Evolutionary conservation across 2,329 filamentous ascomycete genomes (phyloP), one percentile per base, ranked within the genome.

Genomic region (Xylariaceae sp.): DNA sequence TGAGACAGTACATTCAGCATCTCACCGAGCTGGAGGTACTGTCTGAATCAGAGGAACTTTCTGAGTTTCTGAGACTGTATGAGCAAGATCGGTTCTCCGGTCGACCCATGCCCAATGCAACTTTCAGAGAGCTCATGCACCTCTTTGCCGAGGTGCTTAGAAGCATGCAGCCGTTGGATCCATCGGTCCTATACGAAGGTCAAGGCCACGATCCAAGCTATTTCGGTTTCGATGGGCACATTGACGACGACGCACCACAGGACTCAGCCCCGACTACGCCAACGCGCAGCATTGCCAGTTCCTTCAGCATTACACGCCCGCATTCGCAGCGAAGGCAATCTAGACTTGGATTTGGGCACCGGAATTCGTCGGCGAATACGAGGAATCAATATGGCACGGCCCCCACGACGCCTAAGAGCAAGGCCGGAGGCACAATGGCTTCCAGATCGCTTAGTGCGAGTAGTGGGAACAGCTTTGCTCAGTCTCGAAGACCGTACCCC

Each of bases 71-170:
- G 17, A 71, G 78, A 1, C 74, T 82, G 17, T 99, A 97, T 71
- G 94, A 97, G 72, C 77, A 82, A 51, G 90, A 91, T 2, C 86
- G 93, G 39, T 99, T 96, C 72, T 92, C 89, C 2, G 82, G 81
- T 0, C 74, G 76, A 5, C 81, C 87, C 1, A 74, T 96, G 4
- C 80, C 82, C 2, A 87, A 92, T 60, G 64, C 71, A 0, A 80
- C 87, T 47, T 97, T 99, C 66, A 80, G 88, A 36, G 73, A 79
- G 18, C 75, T 97, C 31, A 97, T 97, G 90, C 81, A 84, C 51
- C 77, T 89, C 22, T 97, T 97, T 69, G 88, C 92, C 2, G 83
- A 88, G 48, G 75, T 97, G 0, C 74, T 97, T 13, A 83, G 88
- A 47, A 81, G 79, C 16, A 96, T 97, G 88, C 79, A 75, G 28